Evolutionary conservation across 768 basidiomycete genomes (phyloP), one percentile per base, ranked within the genome.

Genomic region (Tricholoma matsutake): DNA sequence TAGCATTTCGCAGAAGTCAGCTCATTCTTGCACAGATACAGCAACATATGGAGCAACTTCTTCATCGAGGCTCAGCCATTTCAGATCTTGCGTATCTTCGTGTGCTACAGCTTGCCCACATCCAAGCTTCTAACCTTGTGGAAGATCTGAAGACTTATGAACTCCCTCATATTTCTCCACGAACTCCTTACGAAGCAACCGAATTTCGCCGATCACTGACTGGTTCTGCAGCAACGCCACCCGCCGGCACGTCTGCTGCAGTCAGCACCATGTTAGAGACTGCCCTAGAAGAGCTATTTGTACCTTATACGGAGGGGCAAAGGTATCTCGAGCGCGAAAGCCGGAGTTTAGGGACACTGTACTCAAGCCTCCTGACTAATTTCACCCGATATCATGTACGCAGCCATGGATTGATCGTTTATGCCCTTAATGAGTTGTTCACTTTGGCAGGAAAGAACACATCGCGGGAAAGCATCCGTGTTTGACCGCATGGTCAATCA

Each of bases 401-500:
- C 78, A 4, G 1, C 58, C 22, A 61, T 31, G 3, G 10, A 31
- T 34, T 22, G n/a, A n/a, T 8, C 20, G n/a, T n/a, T 4, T n/a
- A 18, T 18, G 31, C 18, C 8, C 25, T 10, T 39, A 56, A 37
- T 57, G n/a, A 59, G 39, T 59, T 61, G n/a, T 67, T 28, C 29
- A 35, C 35, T 53, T 64, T 55, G 47, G 47, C 62, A 83, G 82
- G 80, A 88, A 75, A 83, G 81, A 72, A 78, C 81, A 1, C 85
- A 86, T 57, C 86, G 86, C 69, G 85, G 80, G 64, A 97, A 88
- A 75, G 83, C 81, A 54, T 89, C 85, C 35, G 87, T 87, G 78
- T 91, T 99, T 67, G 95, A 97, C 70, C 88, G 94, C 41, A 86
- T 99, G 77, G 92, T 96, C 37, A 91, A 94, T 71, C 91, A 92